These are phyloP conservation scores for Magnaporthiopsis poae DNA, from an alignment of 2,329 filamentous ascomycete species.

Conservation along the genomic window DNA sequence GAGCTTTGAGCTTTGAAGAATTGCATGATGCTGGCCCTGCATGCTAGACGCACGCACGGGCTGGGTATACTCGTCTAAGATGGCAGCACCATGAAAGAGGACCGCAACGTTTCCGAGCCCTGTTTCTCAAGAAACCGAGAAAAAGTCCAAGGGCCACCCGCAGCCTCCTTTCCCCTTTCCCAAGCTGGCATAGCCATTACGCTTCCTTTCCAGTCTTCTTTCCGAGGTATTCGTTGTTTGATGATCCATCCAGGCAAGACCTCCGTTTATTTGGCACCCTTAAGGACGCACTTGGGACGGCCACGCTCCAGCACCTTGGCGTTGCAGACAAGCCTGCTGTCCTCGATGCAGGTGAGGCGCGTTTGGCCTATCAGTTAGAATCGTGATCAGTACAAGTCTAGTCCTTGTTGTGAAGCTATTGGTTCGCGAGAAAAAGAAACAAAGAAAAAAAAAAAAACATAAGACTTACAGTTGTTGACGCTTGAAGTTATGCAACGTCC, in stretches of 20 bases:
- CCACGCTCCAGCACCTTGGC: slow-evolving; percentile 20
- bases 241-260: background rate
- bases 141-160: background rate
- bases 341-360: slow-evolving; percentile 20
- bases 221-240: background rate
- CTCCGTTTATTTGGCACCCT: background rate
- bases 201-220: background rate
- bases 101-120: background rate
- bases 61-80: no score
- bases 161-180: background rate
- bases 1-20: background rate
- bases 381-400: no score
- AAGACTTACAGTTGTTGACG: slow-evolving; percentile 25
- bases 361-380: slow-evolving; percentile 14
- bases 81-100: background rate
- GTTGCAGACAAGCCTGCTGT: slow-evolving; percentile 20
- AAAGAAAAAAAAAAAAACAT: no score
- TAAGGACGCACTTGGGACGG: slow-evolving; percentile 10
- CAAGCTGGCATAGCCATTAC: background rate
- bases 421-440: background rate
- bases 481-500: slow-evolving; percentile 26
- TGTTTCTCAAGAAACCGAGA: background rate
- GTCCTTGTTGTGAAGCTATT: no score
- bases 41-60: background rate
- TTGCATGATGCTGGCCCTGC: background rate